Evolutionary conservation across 371 early-diverging fungal species (phyloP).

Genomic region (Mucor velutinosus): DNA sequence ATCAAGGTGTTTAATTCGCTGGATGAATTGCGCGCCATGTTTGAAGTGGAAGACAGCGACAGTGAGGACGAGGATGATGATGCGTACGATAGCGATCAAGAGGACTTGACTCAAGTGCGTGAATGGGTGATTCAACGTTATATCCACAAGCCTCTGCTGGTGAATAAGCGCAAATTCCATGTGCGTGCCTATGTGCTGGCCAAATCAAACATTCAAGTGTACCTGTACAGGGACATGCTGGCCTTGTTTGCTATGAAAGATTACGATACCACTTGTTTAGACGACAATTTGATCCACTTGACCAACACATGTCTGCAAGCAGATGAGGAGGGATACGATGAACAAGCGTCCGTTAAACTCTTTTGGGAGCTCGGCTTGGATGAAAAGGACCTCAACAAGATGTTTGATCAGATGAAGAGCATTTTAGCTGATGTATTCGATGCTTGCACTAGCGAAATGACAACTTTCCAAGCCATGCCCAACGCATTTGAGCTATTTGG

Average conservation of each 20-base stretch:
- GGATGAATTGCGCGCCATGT: conserved; percentile 51
- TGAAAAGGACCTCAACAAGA: conserved; percentile 20
- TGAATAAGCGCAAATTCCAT: conserved; percentile 72
- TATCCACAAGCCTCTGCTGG: conserved; percentile 60
- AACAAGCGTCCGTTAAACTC: conserved; percentile 56
- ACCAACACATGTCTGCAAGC: conserved; percentile 75
- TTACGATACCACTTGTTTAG: conserved; percentile 46
- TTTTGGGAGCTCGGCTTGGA: conserved; percentile 59
- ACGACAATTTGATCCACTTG: conserved; percentile 60
- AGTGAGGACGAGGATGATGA: conserved; percentile 40
- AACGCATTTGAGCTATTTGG: conserved; percentile 77
- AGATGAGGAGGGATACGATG: conserved; percentile 55
- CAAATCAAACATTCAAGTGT: conserved; percentile 65
- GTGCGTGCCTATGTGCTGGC: conserved; percentile 73
- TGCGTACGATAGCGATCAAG: conserved; percentile 27
- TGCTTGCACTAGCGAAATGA: conserved; percentile 63
- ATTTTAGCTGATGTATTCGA: conserved; percentile 63
- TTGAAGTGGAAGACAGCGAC: conserved; percentile 44
- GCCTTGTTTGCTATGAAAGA: conserved; percentile 66
- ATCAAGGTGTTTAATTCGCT: conserved; percentile 67
- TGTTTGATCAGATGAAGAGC: conserved; percentile 63
- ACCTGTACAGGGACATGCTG: conserved; percentile 68
- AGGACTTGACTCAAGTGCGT: conserved; percentile 59
- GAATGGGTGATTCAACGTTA: conserved; percentile 79
- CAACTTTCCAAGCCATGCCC: conserved; percentile 68